Conservation (phyloP, 306 rosid genomes). For the Myrica gale region DNA sequence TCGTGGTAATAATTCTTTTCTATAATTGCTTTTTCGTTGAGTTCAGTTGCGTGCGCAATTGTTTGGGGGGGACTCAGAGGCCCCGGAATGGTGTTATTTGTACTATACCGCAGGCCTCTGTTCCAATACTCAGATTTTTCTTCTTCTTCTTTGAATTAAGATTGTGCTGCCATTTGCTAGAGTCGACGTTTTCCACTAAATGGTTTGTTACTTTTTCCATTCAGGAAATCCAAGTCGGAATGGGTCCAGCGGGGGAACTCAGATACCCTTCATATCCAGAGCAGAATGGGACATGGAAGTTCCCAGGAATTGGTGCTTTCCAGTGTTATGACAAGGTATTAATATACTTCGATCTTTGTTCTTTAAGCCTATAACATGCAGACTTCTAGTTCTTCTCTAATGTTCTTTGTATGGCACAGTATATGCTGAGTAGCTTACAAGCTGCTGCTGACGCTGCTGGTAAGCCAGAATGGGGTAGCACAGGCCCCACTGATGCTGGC, state of each 20-base stretch:
- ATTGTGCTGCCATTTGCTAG: background rate
- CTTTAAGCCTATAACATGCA: background rate
- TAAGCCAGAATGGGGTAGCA: constrained; percentile 84
- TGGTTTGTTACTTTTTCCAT: background rate
- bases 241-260: constrained; percentile 99
- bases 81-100: background rate
- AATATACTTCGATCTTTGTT: background rate
- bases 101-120: background rate
- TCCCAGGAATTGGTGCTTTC: constrained; percentile 97
- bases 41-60: background rate
- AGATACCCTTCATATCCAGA: constrained; percentile 98
- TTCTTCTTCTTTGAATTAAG: background rate
- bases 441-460: constrained; percentile 76
- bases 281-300: constrained; percentile 81
- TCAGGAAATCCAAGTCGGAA: constrained; percentile 98
- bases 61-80: background rate
- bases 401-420: constrained; percentile 45
- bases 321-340: constrained; percentile 93
- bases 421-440: constrained; percentile 73
- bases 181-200: constrained; percentile 10
- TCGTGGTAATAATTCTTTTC: constrained; percentile 55
- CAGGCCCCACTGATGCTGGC: constrained; percentile 99
- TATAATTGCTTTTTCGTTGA: background rate
- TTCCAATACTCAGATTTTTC: background rate
- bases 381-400: constrained; percentile 13